Evolutionary conservation across 129 eudicot species (phyloP), one percentile per base, ranked within the genome.

Genomic region (Flaveria sonorensis): DNA sequence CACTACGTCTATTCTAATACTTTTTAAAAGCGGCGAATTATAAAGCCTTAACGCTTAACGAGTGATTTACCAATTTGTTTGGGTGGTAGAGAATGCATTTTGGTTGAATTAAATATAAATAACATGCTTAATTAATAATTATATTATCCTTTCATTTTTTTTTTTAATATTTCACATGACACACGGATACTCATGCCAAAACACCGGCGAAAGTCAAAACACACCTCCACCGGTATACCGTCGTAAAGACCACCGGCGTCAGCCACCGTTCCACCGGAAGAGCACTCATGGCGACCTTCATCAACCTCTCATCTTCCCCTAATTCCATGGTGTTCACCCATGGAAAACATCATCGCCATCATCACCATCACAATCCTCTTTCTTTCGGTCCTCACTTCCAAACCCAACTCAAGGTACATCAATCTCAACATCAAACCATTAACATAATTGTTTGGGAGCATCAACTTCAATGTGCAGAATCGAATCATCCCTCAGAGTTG

Each of bases 401-500:
- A 3, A 23, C 67, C 40, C 81, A 79, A 55, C 74, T 74, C 72
- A 87, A 90, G 96, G 92, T 87, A 74, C 82, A 28, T 26, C 72
- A 46, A 13, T 65, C 60, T 80, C 74, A 40, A 39, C 62, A 57
- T 53, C 3, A 28, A 28, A 28, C 32, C n/a, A 11, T 43, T 26
- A 23, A 75, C 15, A 3, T 40, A 43, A n/a, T 20, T 68, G 81
- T 56, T 77, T 55, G 48, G 68, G 36, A 68, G 40, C 39, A 2
- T 18, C 1, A 75, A 18, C 71, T 74, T 61, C 60, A 43, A 60
- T n/a, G 36, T 45, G 13, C 24, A 71, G 48, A 48, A 45, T 20
- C 13, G 21, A 75, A 75, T 30, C 12, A 26, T 7, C 16, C 10
- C 56, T 20, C 61, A 1, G 3, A 39, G 14, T 11, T 19, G 26